A percentile compares a stretch with the other conserved stretches of the same genome.
phyloP scores from a whole-genome alignment of 352 stramenopile species.

The Phytophthora ohioensis region DNA sequence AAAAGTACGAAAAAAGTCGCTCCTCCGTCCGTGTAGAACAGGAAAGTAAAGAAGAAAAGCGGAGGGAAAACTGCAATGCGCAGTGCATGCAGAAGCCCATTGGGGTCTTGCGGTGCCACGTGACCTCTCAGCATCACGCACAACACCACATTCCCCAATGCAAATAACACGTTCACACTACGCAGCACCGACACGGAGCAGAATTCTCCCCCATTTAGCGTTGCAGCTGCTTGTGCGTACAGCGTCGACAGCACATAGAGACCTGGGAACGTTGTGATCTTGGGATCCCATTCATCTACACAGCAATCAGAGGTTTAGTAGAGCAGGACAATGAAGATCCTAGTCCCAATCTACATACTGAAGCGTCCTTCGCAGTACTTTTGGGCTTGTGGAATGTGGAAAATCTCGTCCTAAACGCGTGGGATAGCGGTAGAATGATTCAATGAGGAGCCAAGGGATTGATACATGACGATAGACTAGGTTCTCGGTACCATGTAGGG shows the following conservation, averaged over 20 bases:
- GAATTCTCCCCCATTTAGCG: conserved; percentile 33
- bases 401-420: conserved; percentile 80
- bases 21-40: conserved; percentile 92
- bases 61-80: conserved; percentile 83
- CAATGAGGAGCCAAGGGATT: background rate
- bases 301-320: conserved; percentile 3
- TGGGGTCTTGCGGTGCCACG: conserved; percentile 50
- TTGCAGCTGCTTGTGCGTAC: conserved; percentile 40
- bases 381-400: conserved; percentile 83
- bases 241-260: conserved; percentile 78
- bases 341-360: conserved; percentile 37
- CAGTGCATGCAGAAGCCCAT: conserved; percentile 70
- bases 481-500: conserved; percentile 69
- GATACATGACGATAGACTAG: background rate
- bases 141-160: conserved; percentile 60
- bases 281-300: conserved; percentile 88
- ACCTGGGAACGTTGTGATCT: conserved; percentile 94
- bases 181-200: conserved; percentile 76
- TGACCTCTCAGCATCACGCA: conserved; percentile 56
- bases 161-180: conserved; percentile 86
- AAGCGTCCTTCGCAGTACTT: conserved; percentile 82
- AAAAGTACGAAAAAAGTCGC: conserved; percentile 91
- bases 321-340: background rate
- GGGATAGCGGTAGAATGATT: background rate
- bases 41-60: conserved; percentile 89